These are phyloP conservation scores for Gillenia trifoliata DNA, from an alignment of 306 rosid species.

Conservation along the genomic window DNA sequence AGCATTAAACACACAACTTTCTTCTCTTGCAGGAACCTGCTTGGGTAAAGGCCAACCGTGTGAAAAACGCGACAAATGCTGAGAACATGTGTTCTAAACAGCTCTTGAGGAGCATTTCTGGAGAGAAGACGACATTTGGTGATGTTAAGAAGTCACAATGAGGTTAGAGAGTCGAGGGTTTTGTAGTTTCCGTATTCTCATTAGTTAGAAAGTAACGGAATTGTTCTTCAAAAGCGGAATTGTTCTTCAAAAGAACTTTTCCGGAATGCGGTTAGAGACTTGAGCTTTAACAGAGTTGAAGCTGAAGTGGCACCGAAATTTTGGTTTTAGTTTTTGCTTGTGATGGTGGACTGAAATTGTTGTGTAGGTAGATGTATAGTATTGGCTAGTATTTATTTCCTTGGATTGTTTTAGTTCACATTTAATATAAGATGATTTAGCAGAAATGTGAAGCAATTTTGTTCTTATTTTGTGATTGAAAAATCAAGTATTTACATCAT, in stretches of 20 bases:
- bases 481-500: neutral
- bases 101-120: constrained; percentile 71
- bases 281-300: neutral
- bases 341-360: neutral
- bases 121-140: constrained; percentile 24
- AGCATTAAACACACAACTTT: neutral
- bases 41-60: constrained; percentile 88
- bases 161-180: neutral
- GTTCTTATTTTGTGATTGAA: neutral
- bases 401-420: neutral
- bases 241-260: neutral
- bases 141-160: constrained; percentile 26
- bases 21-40: constrained; percentile 79
- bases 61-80: constrained; percentile 55
- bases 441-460: neutral
- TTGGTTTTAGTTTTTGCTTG: neutral
- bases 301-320: neutral
- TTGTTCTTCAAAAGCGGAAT: neutral
- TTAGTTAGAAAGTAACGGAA: neutral
- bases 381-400: neutral
- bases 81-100: constrained; percentile 73
- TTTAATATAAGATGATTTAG: neutral
- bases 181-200: constrained; percentile 1
- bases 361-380: neutral
- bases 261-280: neutral